Evolutionary conservation across 495 filamentous ascomycete species (phyloP).

Genomic region (Ramalina intermedia): DNA sequence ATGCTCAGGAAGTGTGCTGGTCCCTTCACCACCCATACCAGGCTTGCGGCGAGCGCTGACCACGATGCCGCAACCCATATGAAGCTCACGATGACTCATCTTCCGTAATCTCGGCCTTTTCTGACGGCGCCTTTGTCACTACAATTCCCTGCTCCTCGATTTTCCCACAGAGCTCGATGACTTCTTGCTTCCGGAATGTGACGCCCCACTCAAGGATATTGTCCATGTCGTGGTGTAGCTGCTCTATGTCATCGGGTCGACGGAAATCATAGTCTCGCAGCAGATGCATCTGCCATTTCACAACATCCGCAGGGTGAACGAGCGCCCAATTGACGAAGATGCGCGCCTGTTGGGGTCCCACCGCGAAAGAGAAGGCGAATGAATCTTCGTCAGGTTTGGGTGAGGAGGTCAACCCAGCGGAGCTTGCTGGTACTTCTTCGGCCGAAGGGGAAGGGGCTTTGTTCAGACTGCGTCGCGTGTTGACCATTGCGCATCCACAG

Average conservation of each 20-base stretch:
- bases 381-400: background rate
- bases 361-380: slow-evolving; percentile 1
- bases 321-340: slow-evolving; percentile 3
- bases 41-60: too few species aligned
- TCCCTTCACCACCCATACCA: too few species aligned
- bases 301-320: background rate
- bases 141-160: too few species aligned
- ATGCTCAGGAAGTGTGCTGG: too few species aligned
- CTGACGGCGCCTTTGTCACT: too few species aligned
- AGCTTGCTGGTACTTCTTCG: too few species aligned
- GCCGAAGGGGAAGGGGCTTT: background rate
- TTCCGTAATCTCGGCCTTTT: too few species aligned
- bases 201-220: slow-evolving; percentile 4
- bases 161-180: background rate
- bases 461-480: background rate
- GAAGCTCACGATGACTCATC: too few species aligned
- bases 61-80: too few species aligned
- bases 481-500: background rate
- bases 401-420: too few species aligned
- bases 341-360: background rate
- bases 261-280: background rate
- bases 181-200: background rate
- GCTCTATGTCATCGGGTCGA: background rate
- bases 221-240: background rate
- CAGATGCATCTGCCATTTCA: background rate